Percentiles rank a stretch among this genome's conserved stretches.
Evolutionary conservation across 192 early-diverging fungal genomes (phyloP).

Genomic region (Chytriomyces sp.): DNA sequence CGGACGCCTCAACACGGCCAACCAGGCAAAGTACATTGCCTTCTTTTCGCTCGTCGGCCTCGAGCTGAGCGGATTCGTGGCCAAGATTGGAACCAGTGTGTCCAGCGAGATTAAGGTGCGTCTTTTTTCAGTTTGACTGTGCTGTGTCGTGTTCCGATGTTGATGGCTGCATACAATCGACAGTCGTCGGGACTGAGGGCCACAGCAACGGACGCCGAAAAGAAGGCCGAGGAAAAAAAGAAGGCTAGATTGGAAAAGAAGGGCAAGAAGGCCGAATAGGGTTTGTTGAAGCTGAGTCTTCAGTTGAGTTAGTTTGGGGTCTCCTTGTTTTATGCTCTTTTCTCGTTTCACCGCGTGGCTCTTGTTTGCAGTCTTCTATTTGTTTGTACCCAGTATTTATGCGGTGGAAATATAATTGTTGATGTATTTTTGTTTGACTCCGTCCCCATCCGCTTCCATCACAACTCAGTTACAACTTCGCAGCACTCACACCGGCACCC

Average conservation of each 20-base stretch:
- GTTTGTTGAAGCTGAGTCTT: too few relatives aligned
- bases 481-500: background rate
- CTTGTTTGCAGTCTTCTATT: too few relatives aligned
- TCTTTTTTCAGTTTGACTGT: too few relatives aligned
- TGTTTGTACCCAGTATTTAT: too few relatives aligned
- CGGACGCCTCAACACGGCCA: constrained; percentile 1
- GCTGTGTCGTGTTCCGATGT: too few relatives aligned
- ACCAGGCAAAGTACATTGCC: constrained; percentile 7
- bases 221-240: constrained; percentile 23
- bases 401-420: too few relatives aligned
- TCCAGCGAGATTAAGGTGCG: constrained; percentile 1
- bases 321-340: too few relatives aligned
- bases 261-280: constrained; percentile 1
- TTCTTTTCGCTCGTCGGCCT: constrained; percentile 21
- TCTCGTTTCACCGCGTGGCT: too few relatives aligned
- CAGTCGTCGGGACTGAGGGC: constrained; percentile 10
- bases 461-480: background rate
- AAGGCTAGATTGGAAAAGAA: constrained; percentile 31
- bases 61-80: constrained; percentile 6
- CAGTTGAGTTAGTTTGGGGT: too few relatives aligned
- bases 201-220: constrained; percentile 1
- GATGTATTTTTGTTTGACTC: too few relatives aligned
- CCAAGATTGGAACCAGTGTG: background rate
- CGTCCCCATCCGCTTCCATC: too few relatives aligned
- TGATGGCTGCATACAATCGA: background rate